A percentile compares a stretch with the other conserved stretches of the same genome.
phyloP scores from a whole-genome alignment of 2,329 filamentous ascomycete genomes.

The Mollisia scopiformis region DNA sequence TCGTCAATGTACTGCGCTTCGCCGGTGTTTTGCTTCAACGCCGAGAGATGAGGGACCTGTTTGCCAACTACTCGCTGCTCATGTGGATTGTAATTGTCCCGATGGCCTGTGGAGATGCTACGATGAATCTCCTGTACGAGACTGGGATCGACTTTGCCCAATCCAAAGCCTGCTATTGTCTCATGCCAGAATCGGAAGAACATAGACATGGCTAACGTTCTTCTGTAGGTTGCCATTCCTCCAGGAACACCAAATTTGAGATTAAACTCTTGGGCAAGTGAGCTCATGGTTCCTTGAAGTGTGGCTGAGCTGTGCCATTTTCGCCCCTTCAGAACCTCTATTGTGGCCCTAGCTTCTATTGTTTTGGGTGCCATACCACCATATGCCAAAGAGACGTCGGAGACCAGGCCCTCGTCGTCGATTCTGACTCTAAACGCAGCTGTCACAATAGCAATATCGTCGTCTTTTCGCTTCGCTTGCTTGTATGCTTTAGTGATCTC shows the following conservation, averaged over 20 bases:
- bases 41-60: constrained; percentile 80
- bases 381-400: constrained; percentile 79
- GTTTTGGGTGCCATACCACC: constrained; percentile 93
- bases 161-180: constrained; percentile 63
- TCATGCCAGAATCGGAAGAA: constrained; percentile 98
- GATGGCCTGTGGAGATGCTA: constrained; percentile 72
- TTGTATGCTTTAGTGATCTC: constrained; percentile 91
- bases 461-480: constrained; percentile 93
- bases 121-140: constrained; percentile 83
- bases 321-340: constrained; percentile 72
- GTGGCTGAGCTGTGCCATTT: constrained; percentile 78
- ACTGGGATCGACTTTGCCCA: constrained; percentile 65
- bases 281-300: constrained; percentile 82
- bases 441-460: constrained; percentile 97
- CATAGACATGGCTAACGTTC: constrained; percentile 84
- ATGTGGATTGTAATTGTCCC: constrained; percentile 79
- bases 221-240: constrained; percentile 94
- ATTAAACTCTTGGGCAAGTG: constrained; percentile 83
- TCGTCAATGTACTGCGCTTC: constrained; percentile 96
- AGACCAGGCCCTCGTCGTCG: constrained; percentile 67
- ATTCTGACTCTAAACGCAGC: constrained; percentile 77
- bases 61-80: constrained; percentile 81
- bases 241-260: constrained; percentile 87
- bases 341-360: constrained; percentile 75
- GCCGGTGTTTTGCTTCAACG: constrained; percentile 88